Evolutionary conservation across 2,329 filamentous ascomycete species (phyloP).

Genomic region (Penicillium sp.): DNA sequence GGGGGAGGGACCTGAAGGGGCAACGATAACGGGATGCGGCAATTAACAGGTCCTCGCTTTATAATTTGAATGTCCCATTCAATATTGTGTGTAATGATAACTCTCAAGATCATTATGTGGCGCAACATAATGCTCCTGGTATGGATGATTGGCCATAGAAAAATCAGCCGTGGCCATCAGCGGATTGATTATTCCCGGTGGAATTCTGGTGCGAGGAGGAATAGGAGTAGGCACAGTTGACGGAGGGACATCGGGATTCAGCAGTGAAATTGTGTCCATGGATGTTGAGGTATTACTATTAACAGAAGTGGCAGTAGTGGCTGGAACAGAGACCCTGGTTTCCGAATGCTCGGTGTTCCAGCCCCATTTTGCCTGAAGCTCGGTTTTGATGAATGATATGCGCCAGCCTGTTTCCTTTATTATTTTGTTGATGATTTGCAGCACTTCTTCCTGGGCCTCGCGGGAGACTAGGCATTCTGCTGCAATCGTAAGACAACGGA

Average conservation of each 20-base stretch:
- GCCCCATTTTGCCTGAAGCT: constrained; percentile 73
- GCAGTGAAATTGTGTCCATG: constrained; percentile 17
- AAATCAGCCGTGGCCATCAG: constrained; percentile 70
- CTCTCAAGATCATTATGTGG: constrained; percentile 45
- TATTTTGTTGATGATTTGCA: constrained; percentile 72
- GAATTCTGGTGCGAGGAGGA: constrained; percentile 29
- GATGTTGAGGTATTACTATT: neutral
- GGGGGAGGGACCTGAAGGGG: no score
- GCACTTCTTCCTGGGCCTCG: constrained; percentile 74
- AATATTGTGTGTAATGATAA: constrained; percentile 21
- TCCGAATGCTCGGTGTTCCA: constrained; percentile 51
- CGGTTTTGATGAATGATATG: constrained; percentile 65
- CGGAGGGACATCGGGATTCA: constrained; percentile 14
- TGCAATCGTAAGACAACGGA: constrained; percentile 74
- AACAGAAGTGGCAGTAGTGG: neutral
- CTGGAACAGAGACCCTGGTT: neutral
- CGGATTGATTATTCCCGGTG: constrained; percentile 61
- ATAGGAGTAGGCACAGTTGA: constrained; percentile 25
- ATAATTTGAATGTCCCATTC: no score
- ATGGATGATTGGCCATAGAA: constrained; percentile 72
- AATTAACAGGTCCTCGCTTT: no score
- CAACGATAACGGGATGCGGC: no score
- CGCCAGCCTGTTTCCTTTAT: constrained; percentile 74
- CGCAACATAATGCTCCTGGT: constrained; percentile 74
- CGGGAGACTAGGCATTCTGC: constrained; percentile 66